Evolutionary conservation across 2,329 filamentous ascomycete genomes (phyloP).

Genomic region (Sporothrix dimorphospora): DNA sequence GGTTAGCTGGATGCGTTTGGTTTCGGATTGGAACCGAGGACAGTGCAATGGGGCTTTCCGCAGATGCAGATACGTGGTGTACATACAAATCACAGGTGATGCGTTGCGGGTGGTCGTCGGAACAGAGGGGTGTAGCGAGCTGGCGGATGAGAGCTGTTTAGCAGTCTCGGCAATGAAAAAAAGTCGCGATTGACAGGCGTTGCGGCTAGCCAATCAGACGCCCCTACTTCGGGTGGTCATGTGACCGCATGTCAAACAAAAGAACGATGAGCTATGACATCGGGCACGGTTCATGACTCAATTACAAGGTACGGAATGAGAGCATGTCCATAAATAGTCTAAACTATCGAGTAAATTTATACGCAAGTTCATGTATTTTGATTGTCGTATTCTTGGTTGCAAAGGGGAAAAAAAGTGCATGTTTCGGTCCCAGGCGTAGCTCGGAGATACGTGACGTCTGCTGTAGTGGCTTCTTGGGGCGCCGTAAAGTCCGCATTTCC

Average conservation of each 20-base stretch:
- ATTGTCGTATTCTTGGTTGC: not conserved
- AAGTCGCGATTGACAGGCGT: slow-evolving; percentile 23
- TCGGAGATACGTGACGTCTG: slow-evolving; percentile 27
- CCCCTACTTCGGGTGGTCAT: not conserved
- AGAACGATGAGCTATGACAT: not conserved
- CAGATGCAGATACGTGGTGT: not conserved
- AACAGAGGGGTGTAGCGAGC: not conserved
- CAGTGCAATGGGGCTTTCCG: too few species aligned
- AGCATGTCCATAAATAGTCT: not conserved
- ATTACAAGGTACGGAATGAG: not conserved
- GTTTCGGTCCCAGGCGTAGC: not conserved
- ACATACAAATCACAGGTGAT: slow-evolving; percentile 17
- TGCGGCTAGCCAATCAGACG: slow-evolving; percentile 19
- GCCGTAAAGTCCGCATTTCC: slow-evolving; percentile 7
- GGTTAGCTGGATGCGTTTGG: not conserved
- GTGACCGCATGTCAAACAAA: not conserved
- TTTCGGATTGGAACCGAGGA: not conserved
- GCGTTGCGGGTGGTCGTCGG: slow-evolving; percentile 1
- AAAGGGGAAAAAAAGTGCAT: not conserved
- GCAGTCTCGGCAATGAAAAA: slow-evolving; percentile 6
- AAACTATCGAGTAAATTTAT: not conserved
- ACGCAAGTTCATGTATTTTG: not conserved
- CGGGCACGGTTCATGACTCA: not conserved
- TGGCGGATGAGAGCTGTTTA: slow-evolving; percentile 1
- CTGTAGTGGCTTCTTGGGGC: not conserved